Evolutionary conservation across 768 basidiomycete genomes (phyloP), one percentile per base, ranked within the genome.

Genomic region (Leucocoprinus leucothites): DNA sequence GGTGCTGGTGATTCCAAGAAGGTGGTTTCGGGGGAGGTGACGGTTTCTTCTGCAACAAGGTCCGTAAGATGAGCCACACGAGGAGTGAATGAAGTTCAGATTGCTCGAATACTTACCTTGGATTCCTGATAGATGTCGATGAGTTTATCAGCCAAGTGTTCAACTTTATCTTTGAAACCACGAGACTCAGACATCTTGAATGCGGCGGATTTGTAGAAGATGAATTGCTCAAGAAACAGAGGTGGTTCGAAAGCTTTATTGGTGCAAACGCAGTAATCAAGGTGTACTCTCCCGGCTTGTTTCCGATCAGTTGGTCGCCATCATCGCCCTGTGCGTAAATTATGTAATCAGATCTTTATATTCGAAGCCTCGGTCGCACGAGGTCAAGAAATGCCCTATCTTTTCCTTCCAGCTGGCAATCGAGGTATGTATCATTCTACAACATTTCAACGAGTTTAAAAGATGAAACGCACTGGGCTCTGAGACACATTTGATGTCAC

Each of bases 401-500:
- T 44, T 34, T 42, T 38, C 26, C 40, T 48, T 36, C 11, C n/a
- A 19, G 43, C 13, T 18, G 25, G 16, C 11, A n/a, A 49, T 16
- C 16, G 54, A 59, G 55, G 58, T 59, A 41, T 36, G 61, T 58
- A 50, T 54, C 35, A 5, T 31, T 5, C 31, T 11, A 36, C 21
- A 2, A 9, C 25, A 11, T 6, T 18, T 40, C 25, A 14, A 52
- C 56, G 61, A 51, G 43, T 45, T 43, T 55, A 53, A n/a, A 48
- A 13, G 79, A 82, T 74, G 79, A 82, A 81, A 73, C 62, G 80
- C 80, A 81, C 80, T 82, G 80, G 80, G 80, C 80, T 81, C 79
- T 79, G 80, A 79, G 65, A 56, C 34, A 53, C 21, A 42, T 13
- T 63, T 71, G 75, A 72, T 73, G 77, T 65, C 64, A 75, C 60